Evolutionary conservation across 805 yeast genomes (phyloP).

Genomic region (Zygotorulaspora chibaensis): DNA sequence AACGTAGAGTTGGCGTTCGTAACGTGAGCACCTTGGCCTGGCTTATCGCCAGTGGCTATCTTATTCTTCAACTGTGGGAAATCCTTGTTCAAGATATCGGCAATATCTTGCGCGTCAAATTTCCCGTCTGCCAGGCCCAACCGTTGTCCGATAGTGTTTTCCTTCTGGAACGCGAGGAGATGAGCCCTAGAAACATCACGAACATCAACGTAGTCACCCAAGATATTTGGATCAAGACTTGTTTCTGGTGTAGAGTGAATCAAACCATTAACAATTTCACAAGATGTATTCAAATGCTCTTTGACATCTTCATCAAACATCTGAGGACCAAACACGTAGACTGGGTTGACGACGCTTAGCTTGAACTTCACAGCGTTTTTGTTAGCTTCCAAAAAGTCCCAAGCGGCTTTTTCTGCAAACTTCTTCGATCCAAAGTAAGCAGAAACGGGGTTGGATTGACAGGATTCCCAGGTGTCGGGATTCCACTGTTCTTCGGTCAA

Average conservation of each 20-base stretch:
- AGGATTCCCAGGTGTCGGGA: constrained; percentile 26
- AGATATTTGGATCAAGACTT: constrained; percentile 8
- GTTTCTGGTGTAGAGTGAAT: background rate
- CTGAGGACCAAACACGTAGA: constrained; percentile 48
- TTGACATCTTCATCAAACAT: constrained; percentile 37
- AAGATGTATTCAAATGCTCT: constrained; percentile 35
- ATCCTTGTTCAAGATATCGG: constrained; percentile 31
- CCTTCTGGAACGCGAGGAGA: constrained; percentile 40
- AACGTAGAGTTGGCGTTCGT: constrained; percentile 1
- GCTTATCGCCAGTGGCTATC: constrained; percentile 39
- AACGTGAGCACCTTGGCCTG: constrained; percentile 15
- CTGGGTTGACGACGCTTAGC: constrained; percentile 40
- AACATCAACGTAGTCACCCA: constrained; percentile 48
- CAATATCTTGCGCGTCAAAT: constrained; percentile 11
- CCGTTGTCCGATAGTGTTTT: constrained; percentile 30
- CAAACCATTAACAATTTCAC: constrained; percentile 3
- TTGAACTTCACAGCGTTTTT: constrained; percentile 34
- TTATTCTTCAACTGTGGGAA: constrained; percentile 44
- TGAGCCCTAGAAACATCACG: constrained; percentile 56
- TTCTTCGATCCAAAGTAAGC: constrained; percentile 44
- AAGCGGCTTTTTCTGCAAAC: constrained; percentile 50
- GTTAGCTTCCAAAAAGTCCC: constrained; percentile 42
- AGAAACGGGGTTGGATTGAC: constrained; percentile 16
- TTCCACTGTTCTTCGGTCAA: constrained; percentile 40
- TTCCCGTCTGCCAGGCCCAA: constrained; percentile 13